Conservation (phyloP, 345 rosid species). For the Noccaea caerulescens region DNA sequence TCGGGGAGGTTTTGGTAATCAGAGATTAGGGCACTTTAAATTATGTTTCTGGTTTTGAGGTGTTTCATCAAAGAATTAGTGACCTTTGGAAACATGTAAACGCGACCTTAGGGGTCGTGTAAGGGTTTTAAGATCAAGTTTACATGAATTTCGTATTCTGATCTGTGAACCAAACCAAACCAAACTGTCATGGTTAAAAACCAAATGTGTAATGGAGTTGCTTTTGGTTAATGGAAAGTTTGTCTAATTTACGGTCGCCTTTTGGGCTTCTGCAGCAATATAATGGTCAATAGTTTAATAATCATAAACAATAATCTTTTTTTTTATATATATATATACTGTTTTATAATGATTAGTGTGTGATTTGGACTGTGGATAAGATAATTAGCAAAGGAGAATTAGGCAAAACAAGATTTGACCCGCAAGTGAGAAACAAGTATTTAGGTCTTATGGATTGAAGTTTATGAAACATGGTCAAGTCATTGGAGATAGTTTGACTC, state of each 20-base stretch:
- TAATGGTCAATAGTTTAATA: background rate
- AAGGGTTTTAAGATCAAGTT: background rate
- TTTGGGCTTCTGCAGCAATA: background rate
- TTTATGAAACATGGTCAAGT: no score
- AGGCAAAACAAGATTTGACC: slow-evolving; percentile 24
- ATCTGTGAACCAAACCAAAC: slow-evolving; percentile 1
- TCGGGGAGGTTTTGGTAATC: slow-evolving; percentile 16
- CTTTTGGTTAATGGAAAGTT: slow-evolving; percentile 10
- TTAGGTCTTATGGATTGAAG: no score
- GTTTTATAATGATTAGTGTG: background rate
- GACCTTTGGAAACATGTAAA: slow-evolving; percentile 17
- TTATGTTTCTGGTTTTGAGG: slow-evolving; percentile 27
- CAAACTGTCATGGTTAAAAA: background rate
- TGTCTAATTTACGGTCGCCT: background rate
- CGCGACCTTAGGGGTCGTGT: background rate
- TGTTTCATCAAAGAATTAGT: background rate
- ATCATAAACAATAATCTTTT: background rate
- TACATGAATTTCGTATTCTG: background rate
- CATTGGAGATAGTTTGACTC: no score
- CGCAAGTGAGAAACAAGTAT: slow-evolving; percentile 3
- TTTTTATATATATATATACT: background rate
- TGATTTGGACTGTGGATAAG: slow-evolving; percentile 12
- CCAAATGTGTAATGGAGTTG: slow-evolving; percentile 14
- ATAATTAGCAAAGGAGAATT: background rate
- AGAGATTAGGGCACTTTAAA: slow-evolving; percentile 7